Base-by-base conservation (phyloP, 106 monocot genomes). In the Dioscorea zingiberensis region DNA sequence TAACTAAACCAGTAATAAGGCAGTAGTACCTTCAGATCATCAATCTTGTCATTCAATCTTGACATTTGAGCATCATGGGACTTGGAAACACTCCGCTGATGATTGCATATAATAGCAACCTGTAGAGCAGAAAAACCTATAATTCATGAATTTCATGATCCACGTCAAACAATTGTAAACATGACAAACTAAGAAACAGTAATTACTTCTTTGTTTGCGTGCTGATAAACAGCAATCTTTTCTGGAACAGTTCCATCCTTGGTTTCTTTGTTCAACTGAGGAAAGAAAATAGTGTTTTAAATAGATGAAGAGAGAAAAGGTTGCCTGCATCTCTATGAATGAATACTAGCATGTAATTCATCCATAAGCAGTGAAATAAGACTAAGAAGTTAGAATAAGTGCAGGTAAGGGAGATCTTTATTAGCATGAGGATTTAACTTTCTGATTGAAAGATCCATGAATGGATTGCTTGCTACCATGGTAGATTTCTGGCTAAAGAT, bases 51-150 rank as follows among this genome's bases (percentile, higher is more conserved):
- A 73, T 87, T 81, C 60, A 91, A 59, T 83, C 66, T 82, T 26
- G 79, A 72, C 85, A 91, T 95, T 73, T 87, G 90, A 54, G 82
- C 69, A 16, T 95, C 94, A 78, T 95, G 94, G 8, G 87, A 69
- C 80, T 95, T 95, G 38, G 91, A 90, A 45, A 95, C 94, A 68
- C 69, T 85, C 13, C 94, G 73, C 65, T 91, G 94, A 83, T 95
- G 94, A 69, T 95, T 95, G 66, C 94, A 95, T 57, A 95, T 91
- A 24, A 91, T 91, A 22, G 94, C 94, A 56, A 91, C 94, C 94
- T 91, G 60, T 62, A 48, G 63, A 29, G 22, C 0, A 71, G 65
- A 44, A 30, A 60, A 63, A 61, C 23, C 23, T 22, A 48, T 1
- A 26, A 71, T 14, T 71, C 8, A 71, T 46, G 26, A 24, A 21